Percentiles rank a stretch among this genome's conserved stretches.
Evolutionary conservation across 495 filamentous ascomycete genomes (phyloP).

Genomic region (Tetracladium setigerum): DNA sequence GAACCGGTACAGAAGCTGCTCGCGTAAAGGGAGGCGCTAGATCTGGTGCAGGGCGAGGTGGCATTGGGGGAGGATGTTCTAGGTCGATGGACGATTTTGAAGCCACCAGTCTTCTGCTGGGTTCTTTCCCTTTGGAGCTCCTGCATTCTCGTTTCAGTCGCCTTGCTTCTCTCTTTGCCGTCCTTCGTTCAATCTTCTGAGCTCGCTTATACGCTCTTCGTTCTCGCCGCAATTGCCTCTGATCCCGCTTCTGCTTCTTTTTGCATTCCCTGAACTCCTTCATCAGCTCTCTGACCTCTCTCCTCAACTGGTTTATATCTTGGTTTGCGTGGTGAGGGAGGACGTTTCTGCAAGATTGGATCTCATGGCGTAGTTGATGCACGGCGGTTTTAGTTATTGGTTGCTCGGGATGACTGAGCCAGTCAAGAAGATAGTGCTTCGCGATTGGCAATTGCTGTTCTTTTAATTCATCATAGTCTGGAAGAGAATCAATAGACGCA

Average conservation of each 20-base stretch:
- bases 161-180: constrained; percentile 18
- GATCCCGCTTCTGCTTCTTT: constrained; percentile 28
- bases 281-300: constrained; percentile 31
- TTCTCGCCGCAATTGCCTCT: constrained; percentile 9
- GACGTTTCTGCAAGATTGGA: constrained; percentile 30
- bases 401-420: constrained; percentile 35
- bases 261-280: constrained; percentile 34
- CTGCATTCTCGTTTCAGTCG: not conserved
- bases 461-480: constrained; percentile 35
- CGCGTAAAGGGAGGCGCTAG: constrained; percentile 1
- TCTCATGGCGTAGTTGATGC: constrained; percentile 25
- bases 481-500: constrained; percentile 36
- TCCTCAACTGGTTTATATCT: constrained; percentile 25
- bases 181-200: constrained; percentile 18
- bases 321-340: not conserved
- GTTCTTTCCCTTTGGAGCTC: not conserved
- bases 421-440: constrained; percentile 28
- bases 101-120: too few relatives aligned
- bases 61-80: not conserved
- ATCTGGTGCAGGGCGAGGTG: not conserved
- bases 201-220: constrained; percentile 20
- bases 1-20: not conserved
- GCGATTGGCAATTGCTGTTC: constrained; percentile 33
- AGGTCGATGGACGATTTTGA: too few relatives aligned
- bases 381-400: constrained; percentile 34